phyloP scores from a whole-genome alignment of 108 stramenopile species.

The Discostella stelligeroides region DNA sequence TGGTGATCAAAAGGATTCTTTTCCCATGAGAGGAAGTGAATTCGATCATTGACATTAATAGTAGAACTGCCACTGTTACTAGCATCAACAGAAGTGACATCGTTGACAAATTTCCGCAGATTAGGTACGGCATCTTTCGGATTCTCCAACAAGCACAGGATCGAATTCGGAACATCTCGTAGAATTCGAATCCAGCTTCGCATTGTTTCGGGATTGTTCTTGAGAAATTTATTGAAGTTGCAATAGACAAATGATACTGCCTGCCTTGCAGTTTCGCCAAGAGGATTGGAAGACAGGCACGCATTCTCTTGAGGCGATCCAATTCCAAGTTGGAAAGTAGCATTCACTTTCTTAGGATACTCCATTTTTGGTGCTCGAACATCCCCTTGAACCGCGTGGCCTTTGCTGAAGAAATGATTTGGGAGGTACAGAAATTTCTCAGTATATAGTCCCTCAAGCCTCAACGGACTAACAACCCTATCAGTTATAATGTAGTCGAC shows the following conservation, averaged over 20 bases:
- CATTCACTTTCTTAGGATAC: conserved; percentile 50
- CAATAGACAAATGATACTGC: conserved; percentile 76
- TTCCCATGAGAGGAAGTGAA: conserved; percentile 84
- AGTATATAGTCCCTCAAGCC: conserved; percentile 64
- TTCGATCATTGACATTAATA: conserved; percentile 57
- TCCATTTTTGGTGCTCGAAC: conserved; percentile 62
- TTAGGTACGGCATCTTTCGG: conserved; percentile 64
- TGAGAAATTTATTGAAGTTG: conserved; percentile 88
- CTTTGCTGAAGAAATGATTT: conserved; percentile 86
- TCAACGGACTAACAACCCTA: conserved; percentile 57
- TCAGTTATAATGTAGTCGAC: conserved; percentile 86
- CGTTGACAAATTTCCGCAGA: conserved; percentile 68
- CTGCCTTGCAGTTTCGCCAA: conserved; percentile 47
- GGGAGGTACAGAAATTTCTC: conserved; percentile 86
- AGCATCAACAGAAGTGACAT: conserved; percentile 28
- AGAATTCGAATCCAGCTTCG: conserved; percentile 81
- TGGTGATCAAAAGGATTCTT: conserved; percentile 87
- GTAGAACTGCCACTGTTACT: conserved; percentile 33
- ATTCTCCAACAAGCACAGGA: conserved; percentile 82
- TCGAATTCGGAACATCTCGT: conserved; percentile 76
- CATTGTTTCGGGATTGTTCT: conserved; percentile 84
- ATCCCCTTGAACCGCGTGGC: conserved; percentile 79
- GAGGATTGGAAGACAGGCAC: conserved; percentile 51
- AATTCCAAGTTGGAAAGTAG: conserved; percentile 63
- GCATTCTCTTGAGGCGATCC: conserved; percentile 82